phyloP scores from a whole-genome alignment of 179 eudicot species.

The Camellia oleifera region DNA sequence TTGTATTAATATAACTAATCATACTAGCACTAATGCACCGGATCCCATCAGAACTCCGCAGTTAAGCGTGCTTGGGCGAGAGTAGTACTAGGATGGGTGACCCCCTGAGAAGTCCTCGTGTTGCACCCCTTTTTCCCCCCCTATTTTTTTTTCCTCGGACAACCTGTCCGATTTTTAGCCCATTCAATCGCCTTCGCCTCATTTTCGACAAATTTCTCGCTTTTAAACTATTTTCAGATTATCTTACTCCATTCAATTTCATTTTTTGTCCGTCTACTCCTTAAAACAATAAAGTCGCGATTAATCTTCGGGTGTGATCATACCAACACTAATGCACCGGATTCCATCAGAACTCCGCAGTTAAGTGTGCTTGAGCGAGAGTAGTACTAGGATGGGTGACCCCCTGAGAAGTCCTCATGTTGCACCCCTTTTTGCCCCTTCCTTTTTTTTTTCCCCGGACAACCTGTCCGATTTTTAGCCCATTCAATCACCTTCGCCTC shows the following conservation, averaged over 20 bases:
- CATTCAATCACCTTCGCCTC: no score
- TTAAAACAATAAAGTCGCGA: no score
- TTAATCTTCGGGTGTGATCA: conserved; percentile 22
- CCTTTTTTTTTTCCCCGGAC: no score
- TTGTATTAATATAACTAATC: conserved; percentile 4
- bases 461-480: no score
- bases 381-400: conserved; percentile 31
- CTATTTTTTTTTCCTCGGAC: no score
- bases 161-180: no score
- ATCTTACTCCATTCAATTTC: no score
- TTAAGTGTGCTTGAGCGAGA: conserved; percentile 60
- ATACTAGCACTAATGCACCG: conserved; percentile 49
- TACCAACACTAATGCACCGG: conserved; percentile 49
- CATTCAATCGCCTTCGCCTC: no score
- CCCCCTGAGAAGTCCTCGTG: neutral
- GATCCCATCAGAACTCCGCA: conserved; percentile 55
- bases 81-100: conserved; percentile 32
- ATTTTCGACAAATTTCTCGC: no score
- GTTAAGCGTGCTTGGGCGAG: conserved; percentile 62
- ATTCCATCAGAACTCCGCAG: conserved; percentile 55
- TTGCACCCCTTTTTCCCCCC: neutral
- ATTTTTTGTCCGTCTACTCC: no score
- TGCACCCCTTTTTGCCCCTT: neutral
- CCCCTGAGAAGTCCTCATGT: neutral
- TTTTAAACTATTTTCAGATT: no score